These are phyloP conservation scores for Ambrosia artemisiifolia DNA, from an alignment of 129 eudicot genomes.

Conservation along the genomic window DNA sequence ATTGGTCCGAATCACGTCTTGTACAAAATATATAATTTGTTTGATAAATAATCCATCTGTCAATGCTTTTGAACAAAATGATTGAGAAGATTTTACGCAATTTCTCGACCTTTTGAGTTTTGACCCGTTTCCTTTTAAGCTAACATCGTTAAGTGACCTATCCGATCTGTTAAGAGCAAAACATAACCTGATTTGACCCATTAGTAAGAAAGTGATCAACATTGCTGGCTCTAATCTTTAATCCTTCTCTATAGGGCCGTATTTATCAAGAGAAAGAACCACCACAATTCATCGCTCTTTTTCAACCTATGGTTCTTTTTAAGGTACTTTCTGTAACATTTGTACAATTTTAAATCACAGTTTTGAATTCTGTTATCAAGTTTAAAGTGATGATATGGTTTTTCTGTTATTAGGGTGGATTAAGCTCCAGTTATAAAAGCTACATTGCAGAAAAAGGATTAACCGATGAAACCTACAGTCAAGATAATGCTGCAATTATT, in stretches of 20 bases:
- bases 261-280: slow-evolving; percentile 93
- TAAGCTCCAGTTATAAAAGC: slow-evolving; percentile 87
- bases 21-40: neutral
- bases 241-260: slow-evolving; percentile 58
- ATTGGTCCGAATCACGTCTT: neutral
- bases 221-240: neutral
- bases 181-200: neutral
- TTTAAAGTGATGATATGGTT: neutral
- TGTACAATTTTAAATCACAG: neutral
- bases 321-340: slow-evolving; percentile 53
- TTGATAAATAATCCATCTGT: neutral
- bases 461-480: slow-evolving; percentile 83
- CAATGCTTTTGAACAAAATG: slow-evolving; percentile 1
- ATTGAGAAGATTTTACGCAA: neutral
- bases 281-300: slow-evolving; percentile 86
- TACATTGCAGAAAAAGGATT: slow-evolving; percentile 75
- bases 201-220: neutral
- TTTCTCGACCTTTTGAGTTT: neutral
- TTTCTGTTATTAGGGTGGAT: slow-evolving; percentile 62
- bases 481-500: slow-evolving; percentile 63
- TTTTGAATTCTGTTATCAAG: neutral
- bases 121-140: neutral
- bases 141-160: neutral
- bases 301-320: slow-evolving; percentile 91
- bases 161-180: neutral